Evolutionary conservation across 75 land plant species (phyloP), one percentile per base, ranked within the genome.

Genomic region (Ceratopteris richardii): DNA sequence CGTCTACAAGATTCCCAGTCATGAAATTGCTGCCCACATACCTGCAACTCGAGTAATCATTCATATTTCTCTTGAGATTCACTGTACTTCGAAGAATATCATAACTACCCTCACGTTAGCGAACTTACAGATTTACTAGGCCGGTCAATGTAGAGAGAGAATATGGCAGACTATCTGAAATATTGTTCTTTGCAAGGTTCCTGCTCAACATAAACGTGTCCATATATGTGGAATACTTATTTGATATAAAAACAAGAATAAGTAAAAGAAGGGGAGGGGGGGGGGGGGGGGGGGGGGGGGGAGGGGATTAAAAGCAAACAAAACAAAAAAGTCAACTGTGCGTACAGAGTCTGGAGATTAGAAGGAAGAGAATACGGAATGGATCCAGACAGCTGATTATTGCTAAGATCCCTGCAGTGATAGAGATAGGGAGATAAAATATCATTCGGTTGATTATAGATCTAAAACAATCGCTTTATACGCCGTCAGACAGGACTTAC

Each of bases 281-380:
- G n/a, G n/a, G n/a, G n/a, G n/a, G n/a, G n/a, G n/a, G n/a, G n/a
- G n/a, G 21, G 4, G 2, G 16, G 16, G 28, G 1, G 14, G 16
- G n/a, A n/a, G n/a, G n/a, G n/a, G n/a, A n/a, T n/a, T n/a, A n/a
- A n/a, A n/a, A n/a, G n/a, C 43, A 23, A 46, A 33, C 71, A 28
- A 26, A 4, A 14, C 12, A 2, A 31, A 9, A 9, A 4, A 9
- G 37, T 33, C 37, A 33, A 33, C 9, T 33, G 57, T 20, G 48
- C 85, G 72, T 74, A 88, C 94, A 88, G 63, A 58, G 60, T 65
- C 31, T 75, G 73, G 18, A 88, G 68, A 54, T 76, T 76, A 20
- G 85, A 82, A 0, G 94, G 94, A 42, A 88, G 42, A 51, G 81
- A 80, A 58, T 84, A 81, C 19, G 94, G 94, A 39, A 88, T 63